Base-by-base conservation (phyloP, 495 filamentous ascomycete species). In the Astrothelium subdiscretum region DNA sequence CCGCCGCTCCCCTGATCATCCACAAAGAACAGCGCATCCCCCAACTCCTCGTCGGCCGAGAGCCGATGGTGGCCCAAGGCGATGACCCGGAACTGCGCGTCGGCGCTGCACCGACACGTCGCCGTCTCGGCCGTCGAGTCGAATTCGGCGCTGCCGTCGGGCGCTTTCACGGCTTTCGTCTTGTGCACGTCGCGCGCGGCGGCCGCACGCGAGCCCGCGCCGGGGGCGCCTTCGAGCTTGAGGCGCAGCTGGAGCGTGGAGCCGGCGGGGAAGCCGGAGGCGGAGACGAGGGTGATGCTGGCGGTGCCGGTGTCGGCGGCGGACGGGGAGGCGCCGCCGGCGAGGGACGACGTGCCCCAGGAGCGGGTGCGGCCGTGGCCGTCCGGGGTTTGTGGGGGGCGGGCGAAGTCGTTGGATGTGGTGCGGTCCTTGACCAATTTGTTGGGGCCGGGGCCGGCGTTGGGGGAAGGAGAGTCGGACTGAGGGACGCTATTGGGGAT, bases 11-110 rank as follows among this genome's bases (percentile, higher is more conserved):
- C 85, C 61, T 87, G 85, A 68, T 98, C 92, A 61, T 89, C 89
- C 15, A 98, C 85, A 69, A 95, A 92, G 78, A 96, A 95, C n/a
- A 86, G 65, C 0, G 79, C 81, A 67, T 97, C 91, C 48, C 94
- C 94, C 11, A 97, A 78, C 31, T 84, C 79, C 51, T 87, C 83
- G 68, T 96, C 92, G 42, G 81, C 86, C 42, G 88, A 84, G 68
- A 97, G 90, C 3, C 86, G 88, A 65, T 87, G 81, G 70, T 96
- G 88, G 68, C 89, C 85, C 63, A 90, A 88, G 58, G 91, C 94
- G 61, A 86, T 80, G 57, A 99, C 69, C 72, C 88, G 85, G 77
- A 96, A 97, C 71, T 89, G 85, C 43, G 89, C 82, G 69, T 96
- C 94, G 4, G 92, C 85, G 6, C 86, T 83, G 68, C 89, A 92